Base-by-base conservation (phyloP, 108 stramenopile species). In the Nannochloropsis oceanica region DNA sequence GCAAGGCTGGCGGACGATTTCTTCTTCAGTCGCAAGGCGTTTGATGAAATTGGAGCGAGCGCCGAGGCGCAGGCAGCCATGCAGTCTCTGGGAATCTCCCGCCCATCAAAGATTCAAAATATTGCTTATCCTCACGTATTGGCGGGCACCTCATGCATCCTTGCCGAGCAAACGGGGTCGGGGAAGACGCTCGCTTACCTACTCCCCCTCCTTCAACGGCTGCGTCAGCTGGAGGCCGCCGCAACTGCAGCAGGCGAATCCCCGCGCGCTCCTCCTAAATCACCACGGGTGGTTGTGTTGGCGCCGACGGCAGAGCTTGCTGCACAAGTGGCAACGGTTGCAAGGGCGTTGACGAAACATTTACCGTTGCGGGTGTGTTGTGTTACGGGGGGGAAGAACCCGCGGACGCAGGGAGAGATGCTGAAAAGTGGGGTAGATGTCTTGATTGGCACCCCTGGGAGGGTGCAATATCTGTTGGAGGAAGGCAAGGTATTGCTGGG, bases 121-220 rank as follows among this genome's bases (percentile, higher is more conserved):
- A 42, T 90, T 14, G 25, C 88, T 13, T 91, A 87, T 86, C 46
- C 43, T 27, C 25, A 79, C n/a, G 84, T 90, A 11, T 79, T 86
- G 43, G 27, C 26, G 50, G 95, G 95, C 2, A 84, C 91, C 27
- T 90, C 93, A 83, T 91, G 94, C 80, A 93, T 97, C 81, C 86
- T 97, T 1, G 96, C 95, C 12, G 96, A 97, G 85, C 96, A 97
- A 89, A 97, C 96, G 5, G 96, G 96, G 9, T 91, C 90, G n/a
- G 96, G 96, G 0, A 97, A 96, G 86, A 97, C 95, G 12, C 90
- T 95, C 50, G 94, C 95, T 22, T 97, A 97, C 87, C 91, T 97
- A 13, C 82, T 95, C 25, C 96, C 96, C 11, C 87, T 95, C 13
- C 43, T 97, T 13, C 81, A 89, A 86, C 81, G 96, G 90, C 50